Conservation (phyloP, 345 rosid genomes). For the Euclidium syriacum region DNA sequence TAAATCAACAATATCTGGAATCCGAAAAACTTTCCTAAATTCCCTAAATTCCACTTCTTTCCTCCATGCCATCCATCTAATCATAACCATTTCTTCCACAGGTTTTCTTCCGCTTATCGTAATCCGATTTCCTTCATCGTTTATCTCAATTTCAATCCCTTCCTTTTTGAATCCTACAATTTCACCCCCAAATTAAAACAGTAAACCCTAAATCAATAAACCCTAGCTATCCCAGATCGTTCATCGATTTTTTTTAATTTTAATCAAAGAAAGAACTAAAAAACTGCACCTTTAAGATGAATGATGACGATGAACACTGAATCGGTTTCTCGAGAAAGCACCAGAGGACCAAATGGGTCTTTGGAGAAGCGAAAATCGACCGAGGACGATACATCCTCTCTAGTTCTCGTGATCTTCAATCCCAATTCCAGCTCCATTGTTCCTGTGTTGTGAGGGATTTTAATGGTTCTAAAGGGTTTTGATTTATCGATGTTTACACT, state of each 20-base stretch:
- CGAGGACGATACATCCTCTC: slow-evolving; percentile 52
- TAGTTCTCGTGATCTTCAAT: slow-evolving; percentile 60
- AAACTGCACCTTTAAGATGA: slow-evolving; percentile 52
- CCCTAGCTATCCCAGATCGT: not conserved
- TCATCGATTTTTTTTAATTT: too few species aligned
- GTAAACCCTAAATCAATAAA: not conserved
- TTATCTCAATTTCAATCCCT: slow-evolving; percentile 59
- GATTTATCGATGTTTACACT: not conserved
- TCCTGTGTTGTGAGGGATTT: not conserved
- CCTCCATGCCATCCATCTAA: slow-evolving; percentile 55
- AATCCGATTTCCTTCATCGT: slow-evolving; percentile 53
- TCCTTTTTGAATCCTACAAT: slow-evolving; percentile 59
- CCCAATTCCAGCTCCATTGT: slow-evolving; percentile 82
- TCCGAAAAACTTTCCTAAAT: slow-evolving; percentile 50
- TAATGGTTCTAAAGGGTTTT: not conserved
- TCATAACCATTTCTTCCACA: slow-evolving; percentile 62
- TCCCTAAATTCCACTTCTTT: slow-evolving; percentile 52
- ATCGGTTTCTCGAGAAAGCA: slow-evolving; percentile 68
- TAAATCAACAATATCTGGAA: slow-evolving; percentile 53
- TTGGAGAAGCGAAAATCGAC: slow-evolving; percentile 45
- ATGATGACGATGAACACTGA: slow-evolving; percentile 57
- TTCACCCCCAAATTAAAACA: slow-evolving; percentile 2
- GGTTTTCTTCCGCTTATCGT: slow-evolving; percentile 51
- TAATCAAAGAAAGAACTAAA: not conserved
- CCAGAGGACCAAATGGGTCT: slow-evolving; percentile 49